Percentiles rank a stretch among this genome's conserved stretches.
Evolutionary conservation across 306 rosid genomes (phyloP).

Genomic region (Casuarina cunninghamiana): DNA sequence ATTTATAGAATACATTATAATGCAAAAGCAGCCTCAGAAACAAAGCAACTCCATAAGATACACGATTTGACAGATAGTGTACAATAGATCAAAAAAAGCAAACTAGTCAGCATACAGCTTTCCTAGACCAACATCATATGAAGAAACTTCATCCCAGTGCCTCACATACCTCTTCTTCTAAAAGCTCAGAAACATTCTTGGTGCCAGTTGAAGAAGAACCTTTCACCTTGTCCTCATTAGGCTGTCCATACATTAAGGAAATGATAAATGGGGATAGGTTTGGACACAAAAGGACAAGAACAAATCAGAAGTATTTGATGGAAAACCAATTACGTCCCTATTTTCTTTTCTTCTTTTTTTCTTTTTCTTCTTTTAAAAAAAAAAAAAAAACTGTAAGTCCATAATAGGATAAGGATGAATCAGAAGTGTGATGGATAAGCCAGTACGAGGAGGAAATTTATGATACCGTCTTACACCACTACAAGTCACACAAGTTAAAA

Average conservation of each 20-base stretch:
- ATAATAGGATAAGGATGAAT: background rate
- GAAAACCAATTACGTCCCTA: too few relatives aligned
- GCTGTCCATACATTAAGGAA: conserved; percentile 44
- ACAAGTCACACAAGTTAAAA: background rate
- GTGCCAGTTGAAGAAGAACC: conserved; percentile 50
- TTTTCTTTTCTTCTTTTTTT: too few relatives aligned
- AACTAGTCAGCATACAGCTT: background rate
- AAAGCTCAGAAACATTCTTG: conserved; percentile 71
- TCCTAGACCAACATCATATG: background rate
- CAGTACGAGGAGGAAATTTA: background rate
- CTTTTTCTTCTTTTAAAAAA: too few relatives aligned
- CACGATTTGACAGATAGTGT: background rate
- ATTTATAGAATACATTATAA: background rate
- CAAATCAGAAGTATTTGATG: background rate
- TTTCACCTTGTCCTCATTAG: conserved; percentile 85
- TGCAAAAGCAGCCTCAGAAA: background rate
- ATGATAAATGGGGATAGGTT: conserved; percentile 19
- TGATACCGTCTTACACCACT: background rate
- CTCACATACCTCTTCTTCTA: conserved; percentile 81
- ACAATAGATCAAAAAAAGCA: background rate
- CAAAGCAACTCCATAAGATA: background rate
- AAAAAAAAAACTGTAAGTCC: background rate
- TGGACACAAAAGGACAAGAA: conserved; percentile 1
- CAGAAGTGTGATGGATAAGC: background rate
- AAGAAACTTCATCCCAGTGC: background rate